Evolutionary conservation across 805 yeast species (phyloP), one percentile per base, ranked within the genome.

Genomic region (Candida succiphila): DNA sequence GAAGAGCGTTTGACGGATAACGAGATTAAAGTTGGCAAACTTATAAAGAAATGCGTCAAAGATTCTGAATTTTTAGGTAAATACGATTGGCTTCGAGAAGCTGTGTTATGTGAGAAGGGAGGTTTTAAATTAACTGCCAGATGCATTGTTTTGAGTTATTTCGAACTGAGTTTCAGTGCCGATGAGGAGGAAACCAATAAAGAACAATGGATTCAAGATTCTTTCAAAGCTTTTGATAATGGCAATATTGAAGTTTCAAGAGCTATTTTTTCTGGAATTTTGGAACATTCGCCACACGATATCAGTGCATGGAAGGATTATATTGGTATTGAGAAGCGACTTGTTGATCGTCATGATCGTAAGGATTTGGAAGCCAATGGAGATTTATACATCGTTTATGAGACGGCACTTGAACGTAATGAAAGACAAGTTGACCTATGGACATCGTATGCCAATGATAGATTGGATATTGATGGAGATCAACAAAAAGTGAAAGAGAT

Each of bases 391-490:
- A 45, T 53, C 3, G 63, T 63, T 19, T 78, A 78, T 48, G 75
- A 75, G 29, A 53, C 58, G 38, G 75, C 88, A 1, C 62, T 78
- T 1, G 43, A 48, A 1, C 46, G 62, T 1, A 64, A 78, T 32
- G 79, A 82, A 0, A 44, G 58, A 4, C 49, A 58, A 21, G 74
- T 71, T 25, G 47, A 68, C 10, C 63, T 85, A 28, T 67, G 73
- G 55, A 53, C 85, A 33, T 72, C 78, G 75, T 84, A 72, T 47
- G 81, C 94, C 0, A 78, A 79, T 42, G 88, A 81, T 44, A 60
- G 67, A 33, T 75, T 86, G 79, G 54, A 58, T 29, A 12, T 16
- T 7, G 30, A 34, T 7, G 36, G 60, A 17, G 65, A 57, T 3
- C 48, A 60, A 1, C 74, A 80, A 42, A 44, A 67, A 1, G 56